phyloP scores from a whole-genome alignment of 495 filamentous ascomycete genomes.

The Aspergillus avenaceus region DNA sequence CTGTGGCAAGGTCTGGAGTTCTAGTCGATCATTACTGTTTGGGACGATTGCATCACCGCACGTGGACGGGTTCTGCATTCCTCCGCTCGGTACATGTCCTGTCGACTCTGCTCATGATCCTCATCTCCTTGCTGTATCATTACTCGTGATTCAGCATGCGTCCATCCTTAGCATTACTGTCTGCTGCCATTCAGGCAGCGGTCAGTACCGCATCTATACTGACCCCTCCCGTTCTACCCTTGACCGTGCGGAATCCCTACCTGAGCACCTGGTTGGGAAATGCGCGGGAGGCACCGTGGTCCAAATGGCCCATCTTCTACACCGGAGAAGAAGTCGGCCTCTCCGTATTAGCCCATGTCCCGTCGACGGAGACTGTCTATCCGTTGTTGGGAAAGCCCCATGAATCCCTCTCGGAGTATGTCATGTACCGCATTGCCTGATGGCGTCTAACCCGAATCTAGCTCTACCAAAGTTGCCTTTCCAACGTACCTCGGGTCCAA shows the following conservation, averaged over 20 bases:
- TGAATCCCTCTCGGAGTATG: slow-evolving; percentile 62
- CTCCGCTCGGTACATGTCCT: not conserved
- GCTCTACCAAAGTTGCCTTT: slow-evolving; percentile 47
- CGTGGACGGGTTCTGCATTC: not conserved
- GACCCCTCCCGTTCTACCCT: slow-evolving; percentile 78
- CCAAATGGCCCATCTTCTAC: slow-evolving; percentile 93
- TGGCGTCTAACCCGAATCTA: not conserved
- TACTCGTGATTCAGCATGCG: slow-evolving; percentile 25
- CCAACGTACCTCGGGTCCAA: slow-evolving; percentile 73
- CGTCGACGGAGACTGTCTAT: slow-evolving; percentile 68
- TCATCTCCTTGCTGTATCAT: not conserved
- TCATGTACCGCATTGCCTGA: not conserved
- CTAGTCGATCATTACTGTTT: slow-evolving; percentile 1
- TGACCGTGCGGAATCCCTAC: slow-evolving; percentile 90
- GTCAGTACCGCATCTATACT: slow-evolving; percentile 41
- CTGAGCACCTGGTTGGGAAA: slow-evolving; percentile 81
- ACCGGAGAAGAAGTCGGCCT: slow-evolving; percentile 84
- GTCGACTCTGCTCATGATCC: not conserved
- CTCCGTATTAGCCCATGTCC: slow-evolving; percentile 71
- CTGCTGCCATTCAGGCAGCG: slow-evolving; percentile 31
- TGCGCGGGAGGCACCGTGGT: slow-evolving; percentile 82
- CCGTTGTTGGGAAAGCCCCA: slow-evolving; percentile 85
- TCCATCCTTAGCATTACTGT: slow-evolving; percentile 29
- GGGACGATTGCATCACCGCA: not conserved
- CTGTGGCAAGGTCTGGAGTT: not conserved